These are phyloP conservation scores for Colletotrichum sp. DNA, from an alignment of 2,329 filamentous ascomycete genomes.

Conservation along the genomic window DNA sequence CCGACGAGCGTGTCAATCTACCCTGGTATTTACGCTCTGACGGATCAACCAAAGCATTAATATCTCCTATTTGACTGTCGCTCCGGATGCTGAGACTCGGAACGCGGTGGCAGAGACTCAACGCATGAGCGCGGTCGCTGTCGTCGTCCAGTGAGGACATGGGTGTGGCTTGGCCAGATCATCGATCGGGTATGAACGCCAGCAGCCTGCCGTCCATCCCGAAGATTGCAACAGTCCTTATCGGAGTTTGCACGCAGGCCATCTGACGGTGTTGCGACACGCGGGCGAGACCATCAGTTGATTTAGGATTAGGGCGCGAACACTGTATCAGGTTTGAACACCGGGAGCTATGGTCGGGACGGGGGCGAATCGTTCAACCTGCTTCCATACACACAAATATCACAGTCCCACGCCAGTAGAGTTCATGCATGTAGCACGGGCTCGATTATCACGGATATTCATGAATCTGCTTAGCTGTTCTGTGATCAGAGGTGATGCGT, in stretches of 20 bases:
- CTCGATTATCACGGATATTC: not conserved
- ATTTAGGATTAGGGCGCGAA: not conserved
- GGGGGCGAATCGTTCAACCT: fast-evolving
- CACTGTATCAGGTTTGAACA: not conserved
- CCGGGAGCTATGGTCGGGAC: fast-evolving
- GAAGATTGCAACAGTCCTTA: not conserved
- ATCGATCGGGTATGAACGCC: not conserved
- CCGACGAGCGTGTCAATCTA: too few relatives aligned
- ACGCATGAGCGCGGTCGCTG: too few relatives aligned
- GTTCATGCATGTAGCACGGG: not conserved
- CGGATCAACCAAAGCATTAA: fast-evolving
- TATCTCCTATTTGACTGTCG: too few relatives aligned
- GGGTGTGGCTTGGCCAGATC: not conserved
- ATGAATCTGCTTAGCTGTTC: not conserved
- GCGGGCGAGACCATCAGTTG: not conserved
- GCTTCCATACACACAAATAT: fast-evolving
- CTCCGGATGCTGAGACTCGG: too few relatives aligned
- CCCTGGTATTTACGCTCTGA: too few relatives aligned
- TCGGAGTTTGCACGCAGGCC: not conserved
- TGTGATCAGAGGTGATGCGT: not conserved
- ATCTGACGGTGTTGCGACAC: not conserved
- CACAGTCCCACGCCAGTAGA: not conserved
- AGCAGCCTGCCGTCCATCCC: not conserved
- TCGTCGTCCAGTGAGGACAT: not conserved
- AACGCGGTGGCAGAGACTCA: too few relatives aligned